Percentiles rank a stretch among this genome's conserved stretches.
phyloP scores from a whole-genome alignment of 2,329 filamentous ascomycete species.

The Diaporthe caulivora region DNA sequence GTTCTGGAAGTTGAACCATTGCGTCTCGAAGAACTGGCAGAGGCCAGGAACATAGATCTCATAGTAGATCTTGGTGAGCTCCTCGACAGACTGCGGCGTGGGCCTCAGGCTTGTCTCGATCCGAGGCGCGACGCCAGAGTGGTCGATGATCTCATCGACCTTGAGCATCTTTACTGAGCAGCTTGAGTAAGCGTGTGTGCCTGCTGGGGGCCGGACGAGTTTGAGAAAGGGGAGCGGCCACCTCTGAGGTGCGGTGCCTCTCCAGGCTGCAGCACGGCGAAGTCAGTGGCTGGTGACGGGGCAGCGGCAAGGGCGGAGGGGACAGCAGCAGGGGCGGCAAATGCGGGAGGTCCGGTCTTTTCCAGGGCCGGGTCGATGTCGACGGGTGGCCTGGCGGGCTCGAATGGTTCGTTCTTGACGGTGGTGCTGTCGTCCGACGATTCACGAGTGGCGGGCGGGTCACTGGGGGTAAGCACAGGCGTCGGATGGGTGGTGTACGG shows the following conservation, averaged over 20 bases:
- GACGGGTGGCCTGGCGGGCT: constrained; percentile 51
- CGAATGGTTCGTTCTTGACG: constrained; percentile 51
- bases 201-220: constrained; percentile 38
- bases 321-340: constrained; percentile 10
- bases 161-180: constrained; percentile 73
- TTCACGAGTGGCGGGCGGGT: constrained; percentile 31
- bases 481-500: constrained; percentile 50
- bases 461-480: constrained; percentile 38
- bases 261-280: constrained; percentile 44
- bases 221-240: constrained; percentile 57
- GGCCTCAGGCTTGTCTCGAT: constrained; percentile 65
- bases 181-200: constrained; percentile 55
- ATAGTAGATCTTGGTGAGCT: constrained; percentile 79
- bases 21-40: constrained; percentile 82
- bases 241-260: constrained; percentile 63
- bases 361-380: constrained; percentile 49
- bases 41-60: constrained; percentile 81
- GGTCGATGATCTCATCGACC: constrained; percentile 77
- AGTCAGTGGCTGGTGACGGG: constrained; percentile 15
- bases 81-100: constrained; percentile 65
- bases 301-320: constrained; percentile 18
- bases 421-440: constrained; percentile 20
- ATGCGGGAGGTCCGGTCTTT: constrained; percentile 30
- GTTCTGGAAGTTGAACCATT: constrained; percentile 77
- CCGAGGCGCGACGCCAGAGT: constrained; percentile 69